These are phyloP conservation scores for Hymenoscyphus linearis DNA, from an alignment of 2,329 filamentous ascomycete genomes.

Conservation along the genomic window DNA sequence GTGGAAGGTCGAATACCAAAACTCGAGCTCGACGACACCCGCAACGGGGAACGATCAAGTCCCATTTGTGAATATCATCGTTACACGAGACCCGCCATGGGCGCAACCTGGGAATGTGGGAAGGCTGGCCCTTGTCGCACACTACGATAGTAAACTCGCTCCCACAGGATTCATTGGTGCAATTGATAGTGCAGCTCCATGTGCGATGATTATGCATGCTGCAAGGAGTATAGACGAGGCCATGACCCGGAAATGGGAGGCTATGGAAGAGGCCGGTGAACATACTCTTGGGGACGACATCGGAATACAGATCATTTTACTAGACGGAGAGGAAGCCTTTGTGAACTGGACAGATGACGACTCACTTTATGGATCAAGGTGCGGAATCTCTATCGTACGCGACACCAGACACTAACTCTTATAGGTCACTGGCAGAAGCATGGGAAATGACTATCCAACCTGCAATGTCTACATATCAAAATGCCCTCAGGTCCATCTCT, in stretches of 20 bases:
- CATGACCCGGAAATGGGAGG: conserved; percentile 75
- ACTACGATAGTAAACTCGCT: conserved; percentile 81
- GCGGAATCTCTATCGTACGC: conserved; percentile 23
- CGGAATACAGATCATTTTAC: conserved; percentile 81
- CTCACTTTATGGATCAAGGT: conserved; percentile 84
- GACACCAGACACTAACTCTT: conserved; percentile 11
- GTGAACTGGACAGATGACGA: conserved; percentile 72
- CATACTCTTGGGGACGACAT: conserved; percentile 64
- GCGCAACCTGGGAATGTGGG: conserved; percentile 67
- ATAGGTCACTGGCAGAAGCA: conserved; percentile 66
- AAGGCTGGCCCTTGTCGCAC: conserved; percentile 80
- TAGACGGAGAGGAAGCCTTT: conserved; percentile 96
- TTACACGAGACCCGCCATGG: conserved; percentile 85
- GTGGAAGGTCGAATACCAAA: conserved; percentile 81
- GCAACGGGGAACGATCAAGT: conserved; percentile 64
- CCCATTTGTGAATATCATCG: conserved; percentile 82
- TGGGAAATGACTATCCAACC: conserved; percentile 73
- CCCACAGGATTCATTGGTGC: conserved; percentile 89
- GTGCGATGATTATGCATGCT: conserved; percentile 86
- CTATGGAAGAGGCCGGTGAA: conserved; percentile 57
- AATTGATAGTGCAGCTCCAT: conserved; percentile 88
- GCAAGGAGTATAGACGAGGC: conserved; percentile 75
- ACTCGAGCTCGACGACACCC: conserved; percentile 82
- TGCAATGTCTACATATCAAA: conserved; percentile 68
- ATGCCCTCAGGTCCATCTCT: conserved; percentile 70